Evolutionary conservation across 805 yeast genomes (phyloP).

Genomic region (Barnettozyma sucrosica): DNA sequence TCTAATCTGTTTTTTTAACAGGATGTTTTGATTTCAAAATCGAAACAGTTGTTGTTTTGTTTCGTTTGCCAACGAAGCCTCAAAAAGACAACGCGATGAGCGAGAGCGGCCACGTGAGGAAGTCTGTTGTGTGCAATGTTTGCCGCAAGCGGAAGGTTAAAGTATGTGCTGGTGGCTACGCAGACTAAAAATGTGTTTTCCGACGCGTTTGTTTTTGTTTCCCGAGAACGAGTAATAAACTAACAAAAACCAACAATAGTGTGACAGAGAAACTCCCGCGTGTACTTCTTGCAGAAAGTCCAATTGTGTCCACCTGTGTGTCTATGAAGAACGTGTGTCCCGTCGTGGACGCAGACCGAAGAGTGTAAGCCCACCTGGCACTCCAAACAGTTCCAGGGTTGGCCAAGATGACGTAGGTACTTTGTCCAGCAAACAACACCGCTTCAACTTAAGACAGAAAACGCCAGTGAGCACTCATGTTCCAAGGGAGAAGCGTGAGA

Average conservation of each 20-base stretch:
- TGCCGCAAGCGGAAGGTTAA: constrained; percentile 27
- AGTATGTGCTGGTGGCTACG: constrained; percentile 10
- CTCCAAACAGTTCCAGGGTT: not conserved
- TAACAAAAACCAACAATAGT: constrained; percentile 14
- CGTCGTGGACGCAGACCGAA: constrained; percentile 8
- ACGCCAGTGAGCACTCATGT: constrained; percentile 1
- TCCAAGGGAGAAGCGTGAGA: constrained; percentile 6
- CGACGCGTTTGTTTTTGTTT: not conserved
- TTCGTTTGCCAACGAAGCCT: not conserved
- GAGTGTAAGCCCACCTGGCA: not conserved
- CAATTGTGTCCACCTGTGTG: constrained; percentile 21
- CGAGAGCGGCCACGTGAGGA: constrained; percentile 17
- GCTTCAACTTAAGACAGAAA: constrained; percentile 4
- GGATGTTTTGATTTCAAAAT: not conserved
- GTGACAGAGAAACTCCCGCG: constrained; percentile 25
- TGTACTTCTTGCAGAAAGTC: constrained; percentile 24
- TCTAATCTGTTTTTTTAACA: not conserved
- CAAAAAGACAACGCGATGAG: not conserved
- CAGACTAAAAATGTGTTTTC: not conserved
- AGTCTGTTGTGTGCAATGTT: constrained; percentile 26
- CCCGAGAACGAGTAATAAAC: not conserved
- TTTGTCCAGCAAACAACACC: not conserved
- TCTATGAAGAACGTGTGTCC: constrained; percentile 20
- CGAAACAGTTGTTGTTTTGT: not conserved
- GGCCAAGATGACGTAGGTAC: not conserved